Base-by-base conservation (phyloP, 2,329 filamentous ascomycete species). In the Emmonsiellopsis sp. region DNA sequence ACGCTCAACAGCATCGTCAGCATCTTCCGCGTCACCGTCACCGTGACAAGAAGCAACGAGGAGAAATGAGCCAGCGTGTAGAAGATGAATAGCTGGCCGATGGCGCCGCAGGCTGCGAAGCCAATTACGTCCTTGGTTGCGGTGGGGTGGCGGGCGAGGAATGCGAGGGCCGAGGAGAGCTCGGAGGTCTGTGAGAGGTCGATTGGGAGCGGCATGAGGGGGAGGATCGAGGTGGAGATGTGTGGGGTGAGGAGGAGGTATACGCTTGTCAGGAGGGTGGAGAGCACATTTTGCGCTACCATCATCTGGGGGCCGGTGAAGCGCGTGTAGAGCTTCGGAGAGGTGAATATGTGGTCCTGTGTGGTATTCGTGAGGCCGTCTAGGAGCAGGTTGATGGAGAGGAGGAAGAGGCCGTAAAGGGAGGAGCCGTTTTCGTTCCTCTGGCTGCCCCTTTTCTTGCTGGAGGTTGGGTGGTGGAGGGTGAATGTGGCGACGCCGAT, bases 1-100 rank as follows among this genome's bases (percentile, higher is more conserved):
- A 98, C 93, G 52, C 89, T 95, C 50, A 97, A 78, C 55, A 97
- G 88, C 93, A 98, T 98, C 60, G 92, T 97, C 68, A 97, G 81
- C 93, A 98, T 98, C 76, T 98, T 98, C 65, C 93, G 81, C 45
- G 93, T 98, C 45, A 98, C 93, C 2, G 90, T 98, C 2, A 98
- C 91, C 4, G 93, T 97, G 43, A 97, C 92, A 49, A 98, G 82
- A 50, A 97, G 79, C 48, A 98, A 81, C 8, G 87, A 93, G 8
- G 88, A 93, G 74, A 97, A 98, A 49, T 87, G 88, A 11, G 90
- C 86, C 5, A 98, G 80, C 0, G 93, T 97, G 72, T 95, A 91
- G 77, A 95, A 96, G 61, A 98, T 97, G 65, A 98, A 98, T 10
- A 98, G 84, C 71, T 98, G 93, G 2, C 93, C 93, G 2, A 98